phyloP scores from a whole-genome alignment of 2,329 filamentous ascomycete genomes.

The Pseudomassariella vexata region DNA sequence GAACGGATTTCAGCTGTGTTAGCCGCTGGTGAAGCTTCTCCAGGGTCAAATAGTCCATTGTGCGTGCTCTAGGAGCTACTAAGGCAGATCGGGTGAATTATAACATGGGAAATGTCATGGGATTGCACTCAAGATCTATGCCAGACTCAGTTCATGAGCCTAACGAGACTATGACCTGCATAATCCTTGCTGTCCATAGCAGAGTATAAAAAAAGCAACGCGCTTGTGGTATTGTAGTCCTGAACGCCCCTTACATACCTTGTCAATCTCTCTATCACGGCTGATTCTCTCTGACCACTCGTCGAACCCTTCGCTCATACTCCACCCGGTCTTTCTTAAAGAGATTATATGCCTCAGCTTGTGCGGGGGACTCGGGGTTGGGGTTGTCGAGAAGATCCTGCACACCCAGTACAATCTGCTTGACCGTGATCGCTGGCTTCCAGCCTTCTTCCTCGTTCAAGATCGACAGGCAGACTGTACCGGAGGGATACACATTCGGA shows the following conservation, averaged over 20 bases:
- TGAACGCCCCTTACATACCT: slow-evolving; percentile 6
- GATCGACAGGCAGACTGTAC: slow-evolving; percentile 94
- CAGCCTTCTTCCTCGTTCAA: slow-evolving; percentile 97
- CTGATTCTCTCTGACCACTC: slow-evolving; percentile 85
- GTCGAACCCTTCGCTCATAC: slow-evolving; percentile 71
- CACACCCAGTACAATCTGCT: slow-evolving; percentile 93
- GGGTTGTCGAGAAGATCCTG: slow-evolving; percentile 94
- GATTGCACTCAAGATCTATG: no score
- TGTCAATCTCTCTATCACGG: slow-evolving; percentile 18
- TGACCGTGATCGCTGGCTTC: slow-evolving; percentile 98
- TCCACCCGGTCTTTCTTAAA: slow-evolving; percentile 7
- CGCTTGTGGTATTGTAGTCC: slow-evolving; percentile 10
- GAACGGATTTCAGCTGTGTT: no score
- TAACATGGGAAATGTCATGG: no score
- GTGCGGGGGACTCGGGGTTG: slow-evolving; percentile 92
- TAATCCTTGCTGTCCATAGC: no score
- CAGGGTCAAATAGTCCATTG: no score
- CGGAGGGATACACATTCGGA: slow-evolving; percentile 96
- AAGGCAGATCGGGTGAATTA: no score
- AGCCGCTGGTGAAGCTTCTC: no score
- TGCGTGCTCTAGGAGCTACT: no score
- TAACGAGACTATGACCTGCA: no score
- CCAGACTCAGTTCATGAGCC: no score
- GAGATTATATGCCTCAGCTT: slow-evolving; percentile 66
- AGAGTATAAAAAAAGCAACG: slow-evolving; percentile 7